These are phyloP conservation scores for Geosmithia putterillii DNA, from an alignment of 2,329 filamentous ascomycete species.

Conservation along the genomic window DNA sequence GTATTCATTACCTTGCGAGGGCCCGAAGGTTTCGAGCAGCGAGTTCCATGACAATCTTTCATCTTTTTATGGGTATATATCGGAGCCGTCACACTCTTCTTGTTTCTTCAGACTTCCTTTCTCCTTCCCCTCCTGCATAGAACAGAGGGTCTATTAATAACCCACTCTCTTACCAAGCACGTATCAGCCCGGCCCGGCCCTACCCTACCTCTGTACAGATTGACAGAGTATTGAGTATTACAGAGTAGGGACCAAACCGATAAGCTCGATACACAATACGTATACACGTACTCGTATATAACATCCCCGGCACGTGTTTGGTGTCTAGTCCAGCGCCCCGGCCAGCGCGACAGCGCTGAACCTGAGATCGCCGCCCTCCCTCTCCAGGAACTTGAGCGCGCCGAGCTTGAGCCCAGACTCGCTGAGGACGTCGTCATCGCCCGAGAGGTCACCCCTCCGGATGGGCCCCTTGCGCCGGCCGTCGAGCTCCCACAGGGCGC, in stretches of 20 bases:
- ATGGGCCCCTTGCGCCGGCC: slow-evolving; percentile 46
- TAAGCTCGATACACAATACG: background rate
- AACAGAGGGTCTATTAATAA: background rate
- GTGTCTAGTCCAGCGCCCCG: slow-evolving; percentile 29
- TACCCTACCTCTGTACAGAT: too few species aligned
- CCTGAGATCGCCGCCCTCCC: slow-evolving; percentile 41
- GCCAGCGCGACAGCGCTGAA: slow-evolving; percentile 48
- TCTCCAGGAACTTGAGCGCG: slow-evolving; percentile 41
- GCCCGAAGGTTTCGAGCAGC: too few species aligned
- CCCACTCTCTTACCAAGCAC: too few species aligned
- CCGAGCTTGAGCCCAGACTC: slow-evolving; percentile 64
- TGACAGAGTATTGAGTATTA: background rate
- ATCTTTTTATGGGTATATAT: too few species aligned
- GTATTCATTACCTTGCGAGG: too few species aligned
- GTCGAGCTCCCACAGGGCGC: slow-evolving; percentile 49
- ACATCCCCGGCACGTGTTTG: background rate
- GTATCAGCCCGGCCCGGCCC: too few species aligned
- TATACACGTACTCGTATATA: background rate
- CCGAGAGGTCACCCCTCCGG: slow-evolving; percentile 38
- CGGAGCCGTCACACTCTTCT: too few species aligned
- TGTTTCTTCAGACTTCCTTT: too few species aligned
- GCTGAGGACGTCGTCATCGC: slow-evolving; percentile 61
- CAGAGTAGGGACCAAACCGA: background rate
- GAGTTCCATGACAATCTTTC: too few species aligned
- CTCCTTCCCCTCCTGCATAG: too few species aligned